A percentile compares a stretch with the other conserved stretches of the same genome.
Conservation (phyloP, 176 grass and related monocot species). For the Poa pratensis region DNA sequence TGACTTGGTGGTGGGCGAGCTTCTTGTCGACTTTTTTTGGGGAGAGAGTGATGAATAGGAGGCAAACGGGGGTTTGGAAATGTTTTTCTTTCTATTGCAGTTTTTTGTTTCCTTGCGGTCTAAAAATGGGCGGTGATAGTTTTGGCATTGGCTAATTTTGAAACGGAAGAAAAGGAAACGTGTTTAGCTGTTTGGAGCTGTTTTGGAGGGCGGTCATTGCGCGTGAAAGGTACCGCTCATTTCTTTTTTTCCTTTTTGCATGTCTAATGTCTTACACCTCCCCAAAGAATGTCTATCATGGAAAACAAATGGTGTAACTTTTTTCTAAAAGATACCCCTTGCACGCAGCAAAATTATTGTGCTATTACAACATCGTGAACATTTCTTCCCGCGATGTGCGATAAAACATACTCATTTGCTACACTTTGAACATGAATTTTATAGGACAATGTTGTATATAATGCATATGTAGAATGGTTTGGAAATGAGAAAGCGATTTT, state of each 20-base stretch:
- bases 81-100: not conserved
- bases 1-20: not conserved
- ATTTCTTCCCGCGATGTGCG: too few relatives aligned
- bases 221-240: not conserved
- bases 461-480: too few relatives aligned
- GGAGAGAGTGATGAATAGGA: not conserved
- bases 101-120: not conserved
- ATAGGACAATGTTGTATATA: too few relatives aligned
- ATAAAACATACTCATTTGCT: too few relatives aligned
- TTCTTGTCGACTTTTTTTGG: not conserved
- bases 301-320: not conserved
- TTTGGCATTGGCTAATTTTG: conserved; percentile 30
- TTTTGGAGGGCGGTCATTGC: not conserved
- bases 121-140: not conserved
- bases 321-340: too few relatives aligned
- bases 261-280: not conserved
- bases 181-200: not conserved
- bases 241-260: not conserved
- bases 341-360: too few relatives aligned
- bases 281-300: not conserved
- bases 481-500: too few relatives aligned
- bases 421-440: too few relatives aligned
- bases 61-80: not conserved
- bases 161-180: not conserved
- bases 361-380: too few relatives aligned